Evolutionary conservation across 495 filamentous ascomycete species (phyloP), one percentile per base, ranked within the genome.

Genomic region (Staphylotrichum longicolle): DNA sequence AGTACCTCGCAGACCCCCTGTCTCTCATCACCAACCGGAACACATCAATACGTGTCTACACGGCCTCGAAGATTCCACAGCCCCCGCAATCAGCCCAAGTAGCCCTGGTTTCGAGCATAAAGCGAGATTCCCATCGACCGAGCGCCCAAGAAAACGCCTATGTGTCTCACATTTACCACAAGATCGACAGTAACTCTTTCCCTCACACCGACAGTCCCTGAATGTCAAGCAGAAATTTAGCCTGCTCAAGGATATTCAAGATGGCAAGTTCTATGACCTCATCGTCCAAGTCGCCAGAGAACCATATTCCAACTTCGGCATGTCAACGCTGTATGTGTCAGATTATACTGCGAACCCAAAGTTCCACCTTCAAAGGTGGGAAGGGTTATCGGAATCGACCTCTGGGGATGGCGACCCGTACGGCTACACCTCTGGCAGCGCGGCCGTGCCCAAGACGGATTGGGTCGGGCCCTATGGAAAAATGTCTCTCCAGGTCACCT

Each of bases 391-490:
- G 9, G 69, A 72, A 0, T 33, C 63, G 72, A 40, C 68, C 75
- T 54, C 30, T 3, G 44, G 30, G 12, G 40, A 67, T 64, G 51
- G 15, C 34, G 73, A 77, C 37, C 70, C 68, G 20, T 70, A 68
- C 65, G 77, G 62, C 10, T 72, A 78, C 61, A 70, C 62, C 10
- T 53, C 57, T 5, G 51, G 34, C 33, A 60, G 20, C 35, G 3
- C 33, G 10, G 40, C 32, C 11, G 4, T 20, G 15, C 20, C 39
- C 48, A 62, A 48, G 20, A 55, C 61, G 6, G 27, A 65, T 20
- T 96, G 91, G 91, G 77, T 79, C 2, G 93, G 93, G 0, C 93
- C 93, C 0, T 88, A 80, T 61, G 93, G 92, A 30, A 85, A 87
- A 68, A 76, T 86, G 69, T 85, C 86, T 4, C 74, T 98, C 20